Base-by-base conservation (phyloP, 306 rosid species). In the Lathyrus oleraceus region DNA sequence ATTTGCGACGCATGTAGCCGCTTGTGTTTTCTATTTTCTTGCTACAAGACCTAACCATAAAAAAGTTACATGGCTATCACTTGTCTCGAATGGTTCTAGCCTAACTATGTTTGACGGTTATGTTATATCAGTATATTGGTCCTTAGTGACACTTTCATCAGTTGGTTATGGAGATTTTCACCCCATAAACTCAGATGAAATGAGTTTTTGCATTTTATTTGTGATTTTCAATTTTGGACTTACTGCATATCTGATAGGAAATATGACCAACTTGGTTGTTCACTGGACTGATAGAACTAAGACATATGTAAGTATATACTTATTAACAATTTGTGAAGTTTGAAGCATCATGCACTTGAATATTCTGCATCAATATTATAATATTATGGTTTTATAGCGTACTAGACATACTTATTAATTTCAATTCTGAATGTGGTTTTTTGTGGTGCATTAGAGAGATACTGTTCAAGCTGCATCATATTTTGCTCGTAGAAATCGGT, bases 101-200 rank as follows among this genome's bases (percentile, higher is more conserved):
- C 67, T 17, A n/a, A 63, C 40, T 69, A 61, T 83, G 72, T 52
- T 49, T 82, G 44, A 17, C 0, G 69, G 71, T 6, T 92, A 92
- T 62, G 86, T 83, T 28, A 77, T 81, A 51, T 40, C 97, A 25
- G 6, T 92, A 17, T 92, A 87, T 65, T 89, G 92, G 96, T 79
- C 97, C 62, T 81, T 92, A 44, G 75, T 58, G 71, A 89, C 97
- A 10, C 87, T 92, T 35, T 61, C 88, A 6, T 44, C 88, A 42
- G 87, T 84, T 10, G 91, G 96, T 69, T 92, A 92, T 73, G 98
- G 98, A 15, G 98, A 92, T 86, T 28, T 92, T 42, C 98, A 92
- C 81, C 84, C 98, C 10, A 84, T 86, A 39, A 89, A 82, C 68
- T 28, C 83, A 10, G 67, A 1, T 30, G 98, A 89, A 65, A 87